These are phyloP conservation scores for Pogostemon cablin DNA, from an alignment of 257 asterid species.

Conservation along the genomic window DNA sequence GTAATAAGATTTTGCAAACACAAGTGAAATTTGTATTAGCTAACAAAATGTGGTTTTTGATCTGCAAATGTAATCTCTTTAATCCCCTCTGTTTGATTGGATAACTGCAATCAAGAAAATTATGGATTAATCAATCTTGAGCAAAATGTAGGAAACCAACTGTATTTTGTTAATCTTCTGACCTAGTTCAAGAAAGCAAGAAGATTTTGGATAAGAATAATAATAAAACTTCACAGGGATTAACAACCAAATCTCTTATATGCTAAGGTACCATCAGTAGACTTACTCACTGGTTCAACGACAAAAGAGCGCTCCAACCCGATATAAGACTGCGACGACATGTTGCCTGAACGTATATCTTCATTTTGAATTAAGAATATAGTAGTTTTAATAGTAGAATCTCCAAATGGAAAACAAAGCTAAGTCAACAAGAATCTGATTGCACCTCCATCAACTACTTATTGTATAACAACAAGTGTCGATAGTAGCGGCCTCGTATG, in stretches of 20 bases:
- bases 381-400: slow-evolving; percentile 1
- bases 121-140: not conserved
- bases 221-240: no score
- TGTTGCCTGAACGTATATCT: not conserved
- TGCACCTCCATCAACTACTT: slow-evolving; percentile 44
- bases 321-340: not conserved
- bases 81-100: not conserved
- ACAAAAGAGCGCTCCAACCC: slow-evolving; percentile 24
- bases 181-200: no score
- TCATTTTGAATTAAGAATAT: not conserved
- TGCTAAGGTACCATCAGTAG: slow-evolving; percentile 1
- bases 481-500: slow-evolving; percentile 89
- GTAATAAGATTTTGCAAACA: no score
- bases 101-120: slow-evolving; percentile 26
- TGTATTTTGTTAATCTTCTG: no score
- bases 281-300: slow-evolving; percentile 30
- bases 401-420: not conserved
- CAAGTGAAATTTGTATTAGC: not conserved
- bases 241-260: not conserved
- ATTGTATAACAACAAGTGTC: slow-evolving; percentile 73
- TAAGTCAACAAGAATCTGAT: slow-evolving; percentile 19
- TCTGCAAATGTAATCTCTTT: slow-evolving; percentile 14
- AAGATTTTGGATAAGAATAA: no score
- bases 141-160: not conserved
- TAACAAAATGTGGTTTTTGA: slow-evolving; percentile 22